A percentile compares a stretch with the other conserved stretches of the same genome.
Conservation (phyloP, 306 rosid species). For the Fragaria nilgerrensis region DNA sequence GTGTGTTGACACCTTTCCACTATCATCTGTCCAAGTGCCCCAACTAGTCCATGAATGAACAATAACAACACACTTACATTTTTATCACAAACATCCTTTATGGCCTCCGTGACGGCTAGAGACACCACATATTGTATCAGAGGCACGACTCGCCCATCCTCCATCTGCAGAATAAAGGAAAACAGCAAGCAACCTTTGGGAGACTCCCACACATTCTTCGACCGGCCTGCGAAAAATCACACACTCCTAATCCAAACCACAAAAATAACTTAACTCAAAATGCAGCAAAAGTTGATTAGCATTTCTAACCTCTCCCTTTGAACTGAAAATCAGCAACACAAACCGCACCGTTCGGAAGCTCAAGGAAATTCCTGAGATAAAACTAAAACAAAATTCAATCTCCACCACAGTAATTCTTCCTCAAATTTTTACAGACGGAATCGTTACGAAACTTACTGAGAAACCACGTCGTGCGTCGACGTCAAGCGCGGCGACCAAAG, state of each 20-base stretch:
- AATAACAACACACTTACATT: slow-evolving; percentile 40
- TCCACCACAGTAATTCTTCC: background rate
- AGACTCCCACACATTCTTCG: slow-evolving; percentile 92
- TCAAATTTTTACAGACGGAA: background rate
- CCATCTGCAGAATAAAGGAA: slow-evolving; percentile 86
- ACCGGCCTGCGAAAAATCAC: slow-evolving; percentile 59
- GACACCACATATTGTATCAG: slow-evolving; percentile 83
- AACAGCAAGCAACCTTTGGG: slow-evolving; percentile 84
- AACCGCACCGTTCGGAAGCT: slow-evolving; percentile 80
- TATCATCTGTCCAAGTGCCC: background rate
- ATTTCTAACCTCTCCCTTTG: slow-evolving; percentile 78
- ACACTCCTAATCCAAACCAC: background rate
- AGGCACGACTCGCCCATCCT: slow-evolving; percentile 77
- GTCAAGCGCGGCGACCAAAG: slow-evolving; percentile 74
- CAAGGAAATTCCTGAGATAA: slow-evolving; percentile 66
- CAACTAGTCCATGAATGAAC: background rate
- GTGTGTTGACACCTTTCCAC: background rate
- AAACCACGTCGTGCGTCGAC: slow-evolving; percentile 87
- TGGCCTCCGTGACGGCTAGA: slow-evolving; percentile 77
- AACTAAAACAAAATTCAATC: slow-evolving; percentile 20
- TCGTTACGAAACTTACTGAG: slow-evolving; percentile 46
- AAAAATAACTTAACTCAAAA: background rate
- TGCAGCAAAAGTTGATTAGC: slow-evolving; percentile 9
- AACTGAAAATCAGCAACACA: slow-evolving; percentile 84
- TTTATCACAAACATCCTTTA: slow-evolving; percentile 74